Evolutionary conservation across 2,329 filamentous ascomycete species (phyloP), one percentile per base, ranked within the genome.

Genomic region (Diaporthe nobilis): DNA sequence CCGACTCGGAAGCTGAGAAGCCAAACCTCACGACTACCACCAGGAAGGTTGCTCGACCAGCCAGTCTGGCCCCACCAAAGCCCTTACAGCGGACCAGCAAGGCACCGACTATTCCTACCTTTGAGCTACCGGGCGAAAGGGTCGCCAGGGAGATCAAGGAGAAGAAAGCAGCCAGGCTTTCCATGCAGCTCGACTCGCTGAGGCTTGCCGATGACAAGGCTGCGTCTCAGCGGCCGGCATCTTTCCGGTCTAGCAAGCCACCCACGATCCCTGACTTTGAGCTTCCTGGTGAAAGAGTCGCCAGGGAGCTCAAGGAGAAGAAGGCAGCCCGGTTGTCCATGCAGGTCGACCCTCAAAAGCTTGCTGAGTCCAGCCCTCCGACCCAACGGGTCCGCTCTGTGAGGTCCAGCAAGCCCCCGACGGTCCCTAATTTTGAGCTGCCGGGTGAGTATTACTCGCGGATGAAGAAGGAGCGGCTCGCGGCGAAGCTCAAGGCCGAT

Each of bases 71-170:
- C 8, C 85, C 85, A 9, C 85, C 87, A 4, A 91, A 87, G 78
- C 82, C 85, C 28, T 81, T 85, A 8, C 81, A 83, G 31, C 92
- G 88, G 80, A 90, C 90, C 12, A 85, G 84, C 51, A 93, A 90
- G 80, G 84, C 87, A 22, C 85, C 85, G 4, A 93, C 90, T 1
- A 82, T 88, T 12, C 82, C 91, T 2, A 88, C 86, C 0, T 93
- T 92, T 80, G 90, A 92, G 81, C 87, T 93, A 17, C 90, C 91
- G 0, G 91, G 92, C 13, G 91, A 93, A 60, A 90, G 89, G 51
- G 86, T 92, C 13, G 88, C 91, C 55, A 87, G 88, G 20, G 87
- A 88, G 20, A 81, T 92, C 75, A 91, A 88, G 80, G 89, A 92
- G 80, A 87, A 91, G 79, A 88, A 88, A 17, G 90, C 92, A 75